Conservation (phyloP, 306 rosid genomes). For the Quercus alba region DNA sequence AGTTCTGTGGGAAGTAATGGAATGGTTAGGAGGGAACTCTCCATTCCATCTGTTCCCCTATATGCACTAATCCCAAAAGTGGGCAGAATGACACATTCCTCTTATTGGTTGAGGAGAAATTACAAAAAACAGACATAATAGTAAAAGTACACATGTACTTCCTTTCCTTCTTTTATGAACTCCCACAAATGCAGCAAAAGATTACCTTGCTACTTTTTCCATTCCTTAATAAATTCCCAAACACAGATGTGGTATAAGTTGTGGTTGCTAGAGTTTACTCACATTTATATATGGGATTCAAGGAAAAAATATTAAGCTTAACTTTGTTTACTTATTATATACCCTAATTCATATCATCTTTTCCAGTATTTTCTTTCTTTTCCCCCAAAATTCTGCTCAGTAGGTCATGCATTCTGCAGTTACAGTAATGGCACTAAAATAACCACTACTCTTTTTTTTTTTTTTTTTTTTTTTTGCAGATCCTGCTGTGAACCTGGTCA, state of each 20-base stretch:
- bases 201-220: too few relatives aligned
- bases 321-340: not conserved
- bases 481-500: constrained; percentile 63
- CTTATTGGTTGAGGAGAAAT: too few relatives aligned
- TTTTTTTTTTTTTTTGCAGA: constrained; percentile 49
- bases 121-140: too few relatives aligned
- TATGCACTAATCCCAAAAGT: too few relatives aligned
- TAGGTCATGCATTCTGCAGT: not conserved
- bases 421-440: not conserved
- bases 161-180: too few relatives aligned
- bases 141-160: too few relatives aligned
- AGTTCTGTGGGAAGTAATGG: too few relatives aligned
- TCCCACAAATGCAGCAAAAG: too few relatives aligned
- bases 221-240: too few relatives aligned
- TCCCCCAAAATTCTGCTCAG: not conserved
- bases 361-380: not conserved
- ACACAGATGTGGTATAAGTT: not conserved
- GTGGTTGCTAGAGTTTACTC: not conserved
- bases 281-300: not conserved
- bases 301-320: not conserved
- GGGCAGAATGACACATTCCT: too few relatives aligned
- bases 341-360: not conserved
- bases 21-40: too few relatives aligned
- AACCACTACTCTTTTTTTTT: not conserved
- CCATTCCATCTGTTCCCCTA: too few relatives aligned